Percentiles rank a stretch among this genome's conserved stretches.
These are phyloP conservation scores for Agaricales sp. DNA, from an alignment of 1,284 basidiomycete species.

Conservation along the genomic window DNA sequence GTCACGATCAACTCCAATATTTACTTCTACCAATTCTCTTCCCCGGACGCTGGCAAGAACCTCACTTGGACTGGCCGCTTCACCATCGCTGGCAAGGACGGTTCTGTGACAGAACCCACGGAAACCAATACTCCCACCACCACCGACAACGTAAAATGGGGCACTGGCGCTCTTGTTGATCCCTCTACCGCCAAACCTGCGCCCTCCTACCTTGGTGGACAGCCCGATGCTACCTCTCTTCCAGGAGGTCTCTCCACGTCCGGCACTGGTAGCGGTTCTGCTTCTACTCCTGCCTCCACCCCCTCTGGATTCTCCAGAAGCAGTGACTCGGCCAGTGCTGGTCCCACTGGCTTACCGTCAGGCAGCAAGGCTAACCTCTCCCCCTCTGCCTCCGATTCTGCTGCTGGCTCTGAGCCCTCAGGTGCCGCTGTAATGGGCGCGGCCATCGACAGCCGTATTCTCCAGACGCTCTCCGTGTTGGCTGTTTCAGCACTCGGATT, in stretches of 20 bases:
- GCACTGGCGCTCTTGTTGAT: constrained; percentile 50
- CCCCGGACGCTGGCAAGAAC: constrained; percentile 23
- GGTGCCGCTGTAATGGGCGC: background rate
- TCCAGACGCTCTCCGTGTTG: background rate
- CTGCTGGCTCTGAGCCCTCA: background rate
- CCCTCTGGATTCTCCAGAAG: background rate
- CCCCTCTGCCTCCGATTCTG: background rate
- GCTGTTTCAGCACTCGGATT: background rate
- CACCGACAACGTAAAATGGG: constrained; percentile 50
- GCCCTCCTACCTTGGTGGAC: background rate
- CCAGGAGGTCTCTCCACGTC: background rate
- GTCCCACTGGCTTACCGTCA: background rate
- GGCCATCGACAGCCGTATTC: background rate
- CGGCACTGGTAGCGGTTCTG: background rate
- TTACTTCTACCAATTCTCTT: constrained; percentile 74
- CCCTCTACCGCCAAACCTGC: constrained; percentile 18
- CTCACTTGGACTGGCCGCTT: constrained; percentile 76
- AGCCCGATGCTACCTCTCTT: background rate
- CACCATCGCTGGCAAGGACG: constrained; percentile 52
- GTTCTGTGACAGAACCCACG: constrained; percentile 37
- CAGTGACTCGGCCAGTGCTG: background rate
- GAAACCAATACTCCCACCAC: constrained; percentile 38
- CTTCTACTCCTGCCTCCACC: background rate
- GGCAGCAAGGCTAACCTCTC: background rate
- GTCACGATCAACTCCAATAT: constrained; percentile 63